A percentile compares a stretch with the other conserved stretches of the same genome.
phyloP scores from a whole-genome alignment of 192 early-diverging fungal genomes.

The Umbelopsis sp. region DNA sequence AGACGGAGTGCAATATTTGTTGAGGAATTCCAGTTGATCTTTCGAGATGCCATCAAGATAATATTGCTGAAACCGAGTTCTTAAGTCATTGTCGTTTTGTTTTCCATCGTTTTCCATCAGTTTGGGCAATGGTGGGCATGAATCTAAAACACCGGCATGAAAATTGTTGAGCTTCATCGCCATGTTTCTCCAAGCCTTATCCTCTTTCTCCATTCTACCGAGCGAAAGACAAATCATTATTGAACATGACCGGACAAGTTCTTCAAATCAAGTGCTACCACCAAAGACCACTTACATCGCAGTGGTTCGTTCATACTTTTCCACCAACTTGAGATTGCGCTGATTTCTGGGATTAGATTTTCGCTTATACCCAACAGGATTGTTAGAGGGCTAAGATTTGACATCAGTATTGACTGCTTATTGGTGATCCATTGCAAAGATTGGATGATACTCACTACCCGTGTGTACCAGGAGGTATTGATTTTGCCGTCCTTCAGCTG shows the following conservation, averaged over 20 bases:
- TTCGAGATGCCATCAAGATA: neutral
- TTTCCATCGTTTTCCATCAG: neutral
- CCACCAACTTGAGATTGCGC: neutral
- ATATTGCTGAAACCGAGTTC: neutral
- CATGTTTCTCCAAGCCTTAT: neutral
- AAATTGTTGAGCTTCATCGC: constrained; percentile 9
- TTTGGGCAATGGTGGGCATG: constrained; percentile 3
- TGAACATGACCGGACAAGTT: neutral
- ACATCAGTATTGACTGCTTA: neutral
- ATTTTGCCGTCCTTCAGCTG: constrained; percentile 3
- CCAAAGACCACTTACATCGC: neutral
- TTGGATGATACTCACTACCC: neutral
- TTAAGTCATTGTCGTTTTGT: neutral
- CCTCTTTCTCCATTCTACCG: constrained; percentile 1
- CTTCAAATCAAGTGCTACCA: neutral
- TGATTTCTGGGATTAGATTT: neutral
- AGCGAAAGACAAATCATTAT: neutral
- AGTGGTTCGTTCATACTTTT: neutral
- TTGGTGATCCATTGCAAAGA: neutral
- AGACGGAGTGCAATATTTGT: constrained; percentile 10
- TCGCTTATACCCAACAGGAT: neutral
- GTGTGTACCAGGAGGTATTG: constrained; percentile 4
- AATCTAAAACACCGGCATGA: constrained; percentile 5
- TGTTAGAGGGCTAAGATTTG: neutral
- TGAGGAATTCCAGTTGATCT: constrained; percentile 6